Percentiles rank a stretch among this genome's conserved stretches.
Evolutionary conservation across 1,284 basidiomycete genomes (phyloP).

Genomic region (Trichosporon ovoides): DNA sequence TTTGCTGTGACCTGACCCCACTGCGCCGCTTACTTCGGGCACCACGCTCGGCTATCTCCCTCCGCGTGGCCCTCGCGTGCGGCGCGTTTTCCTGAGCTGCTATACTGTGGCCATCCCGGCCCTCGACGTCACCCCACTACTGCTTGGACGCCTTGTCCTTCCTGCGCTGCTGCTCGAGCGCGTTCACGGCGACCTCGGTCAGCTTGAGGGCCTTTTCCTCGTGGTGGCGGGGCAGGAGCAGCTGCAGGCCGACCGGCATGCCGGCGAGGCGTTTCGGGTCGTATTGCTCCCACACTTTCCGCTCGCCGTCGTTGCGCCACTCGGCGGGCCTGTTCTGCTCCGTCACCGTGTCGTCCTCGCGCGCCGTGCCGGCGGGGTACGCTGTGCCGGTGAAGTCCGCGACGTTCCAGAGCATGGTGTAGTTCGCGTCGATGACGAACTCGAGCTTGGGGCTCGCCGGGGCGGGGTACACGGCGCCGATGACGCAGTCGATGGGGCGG

Average conservation of each 20-base stretch:
- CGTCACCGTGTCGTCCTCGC: slow-evolving; percentile 17
- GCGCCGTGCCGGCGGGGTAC: slow-evolving; percentile 60
- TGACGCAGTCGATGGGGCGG: slow-evolving; percentile 19
- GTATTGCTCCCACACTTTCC: slow-evolving; percentile 52
- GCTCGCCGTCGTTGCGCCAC: slow-evolving; percentile 54
- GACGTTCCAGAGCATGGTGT: slow-evolving; percentile 20
- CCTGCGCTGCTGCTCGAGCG: slow-evolving; percentile 21
- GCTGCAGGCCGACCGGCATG: slow-evolving; percentile 61
- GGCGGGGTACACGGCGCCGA: slow-evolving; percentile 11
- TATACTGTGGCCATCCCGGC: no score
- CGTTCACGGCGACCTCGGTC: slow-evolving; percentile 40
- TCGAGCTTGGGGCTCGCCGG: slow-evolving; percentile 9
- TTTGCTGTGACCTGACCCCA: no score
- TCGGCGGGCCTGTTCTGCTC: slow-evolving; percentile 35
- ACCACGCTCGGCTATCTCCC: no score
- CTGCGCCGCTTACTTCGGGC: no score
- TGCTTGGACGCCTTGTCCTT: background rate
- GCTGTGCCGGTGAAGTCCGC: slow-evolving; percentile 59
- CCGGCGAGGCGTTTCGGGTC: slow-evolving; percentile 55
- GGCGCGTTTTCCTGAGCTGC: no score
- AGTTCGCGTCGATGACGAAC: slow-evolving; percentile 15
- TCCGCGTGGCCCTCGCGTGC: no score
- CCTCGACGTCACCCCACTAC: no score
- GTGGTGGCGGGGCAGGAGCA: slow-evolving; percentile 61
- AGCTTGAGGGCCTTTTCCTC: slow-evolving; percentile 23